A percentile compares a stretch with the other conserved stretches of the same genome.
Evolutionary conservation across 345 rosid species (phyloP).

Genomic region (Trapa incisa): DNA sequence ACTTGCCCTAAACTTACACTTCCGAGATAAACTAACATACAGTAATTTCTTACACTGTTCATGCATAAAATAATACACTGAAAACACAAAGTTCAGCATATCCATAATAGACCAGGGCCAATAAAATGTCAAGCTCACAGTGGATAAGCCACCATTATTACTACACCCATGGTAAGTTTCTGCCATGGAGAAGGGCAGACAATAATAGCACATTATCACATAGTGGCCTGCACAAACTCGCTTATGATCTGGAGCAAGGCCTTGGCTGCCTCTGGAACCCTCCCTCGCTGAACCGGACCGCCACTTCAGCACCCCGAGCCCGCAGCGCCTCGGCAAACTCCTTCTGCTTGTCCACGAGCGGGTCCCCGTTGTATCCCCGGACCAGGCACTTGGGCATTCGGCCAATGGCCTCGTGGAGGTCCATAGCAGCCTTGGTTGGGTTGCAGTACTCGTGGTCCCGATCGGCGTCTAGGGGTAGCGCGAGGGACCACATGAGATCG

Average conservation of each 20-base stretch:
- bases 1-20: too few species aligned
- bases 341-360: constrained; percentile 56
- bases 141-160: too few species aligned
- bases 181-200: too few species aligned
- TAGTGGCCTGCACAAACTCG: constrained; percentile 22
- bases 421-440: constrained; percentile 20
- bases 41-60: too few species aligned
- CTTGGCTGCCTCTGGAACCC: constrained; percentile 35
- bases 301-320: constrained; percentile 51
- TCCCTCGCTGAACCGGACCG: constrained; percentile 25
- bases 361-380: constrained; percentile 60
- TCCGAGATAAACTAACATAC: too few species aligned
- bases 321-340: constrained; percentile 37
- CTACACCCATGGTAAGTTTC: too few species aligned
- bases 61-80: too few species aligned
- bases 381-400: constrained; percentile 40
- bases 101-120: too few species aligned
- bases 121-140: too few species aligned
- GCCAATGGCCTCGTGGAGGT: constrained; percentile 25
- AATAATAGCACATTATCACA: too few species aligned
- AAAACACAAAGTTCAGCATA: too few species aligned
- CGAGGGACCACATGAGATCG: constrained; percentile 58
- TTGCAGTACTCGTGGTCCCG: constrained; percentile 72
- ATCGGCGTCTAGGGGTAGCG: constrained; percentile 49
- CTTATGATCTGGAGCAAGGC: constrained; percentile 18